These are phyloP conservation scores for Amanita brunnescens DNA, from an alignment of 768 basidiomycete genomes.

Conservation along the genomic window DNA sequence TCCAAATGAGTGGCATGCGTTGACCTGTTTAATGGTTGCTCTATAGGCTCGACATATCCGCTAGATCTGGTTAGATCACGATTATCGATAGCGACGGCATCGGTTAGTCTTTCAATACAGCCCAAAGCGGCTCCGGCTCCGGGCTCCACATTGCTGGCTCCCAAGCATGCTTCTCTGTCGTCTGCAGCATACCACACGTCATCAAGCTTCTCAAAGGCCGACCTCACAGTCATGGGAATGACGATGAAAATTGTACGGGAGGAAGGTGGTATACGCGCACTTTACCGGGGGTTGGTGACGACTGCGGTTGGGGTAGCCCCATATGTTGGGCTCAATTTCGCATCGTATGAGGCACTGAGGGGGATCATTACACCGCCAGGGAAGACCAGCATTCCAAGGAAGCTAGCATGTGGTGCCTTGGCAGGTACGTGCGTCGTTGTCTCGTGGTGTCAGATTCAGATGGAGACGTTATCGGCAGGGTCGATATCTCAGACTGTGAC, in stretches of 20 bases:
- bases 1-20: background rate
- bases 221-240: slow-evolving; percentile 82
- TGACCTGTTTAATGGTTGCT: background rate
- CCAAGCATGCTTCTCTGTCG: slow-evolving; percentile 27
- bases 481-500: slow-evolving; percentile 90
- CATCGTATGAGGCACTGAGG: slow-evolving; percentile 81
- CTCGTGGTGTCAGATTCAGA: background rate
- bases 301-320: slow-evolving; percentile 90
- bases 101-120: slow-evolving; percentile 24
- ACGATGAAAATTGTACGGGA: slow-evolving; percentile 82
- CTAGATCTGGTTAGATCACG: slow-evolving; percentile 90
- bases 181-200: slow-evolving; percentile 48
- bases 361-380: slow-evolving; percentile 77
- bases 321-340: slow-evolving; percentile 86
- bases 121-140: slow-evolving; percentile 18
- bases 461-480: slow-evolving; percentile 31
- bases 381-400: slow-evolving; percentile 55
- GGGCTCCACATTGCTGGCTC: slow-evolving; percentile 14
- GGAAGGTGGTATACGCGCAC: slow-evolving; percentile 81
- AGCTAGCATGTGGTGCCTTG: slow-evolving; percentile 78
- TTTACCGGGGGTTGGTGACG: slow-evolving; percentile 80
- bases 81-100: slow-evolving; percentile 90
- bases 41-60: slow-evolving; percentile 85
- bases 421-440: slow-evolving; percentile 46
- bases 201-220: slow-evolving; percentile 31